Evolutionary conservation across 768 basidiomycete genomes (phyloP).

Genomic region (Phanerodontia chrysosporium): DNA sequence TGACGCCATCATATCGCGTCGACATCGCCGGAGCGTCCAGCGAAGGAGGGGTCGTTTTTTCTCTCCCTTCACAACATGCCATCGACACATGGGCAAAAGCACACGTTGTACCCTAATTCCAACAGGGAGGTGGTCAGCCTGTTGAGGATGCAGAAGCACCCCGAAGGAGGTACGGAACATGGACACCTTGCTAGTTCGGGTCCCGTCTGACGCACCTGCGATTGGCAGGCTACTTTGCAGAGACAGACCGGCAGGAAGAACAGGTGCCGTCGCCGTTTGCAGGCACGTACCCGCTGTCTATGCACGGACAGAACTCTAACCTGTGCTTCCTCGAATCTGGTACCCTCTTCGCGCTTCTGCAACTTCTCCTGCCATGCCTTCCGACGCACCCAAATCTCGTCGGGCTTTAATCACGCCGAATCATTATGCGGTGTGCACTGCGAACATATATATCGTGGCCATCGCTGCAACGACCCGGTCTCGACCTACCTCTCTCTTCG

Average conservation of each 20-base stretch:
- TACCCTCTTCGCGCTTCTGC: too few species aligned
- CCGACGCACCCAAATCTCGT: not conserved
- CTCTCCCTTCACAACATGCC: not conserved
- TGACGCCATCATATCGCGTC: too few species aligned
- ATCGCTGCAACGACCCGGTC: too few species aligned
- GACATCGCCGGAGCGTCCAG: not conserved
- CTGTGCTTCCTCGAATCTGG: too few species aligned
- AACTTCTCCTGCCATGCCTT: not conserved
- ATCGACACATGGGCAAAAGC: not conserved
- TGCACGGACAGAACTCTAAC: too few species aligned
- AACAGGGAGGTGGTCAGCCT: slow-evolving; percentile 25
- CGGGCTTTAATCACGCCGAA: not conserved
- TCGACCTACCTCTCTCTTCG: too few species aligned
- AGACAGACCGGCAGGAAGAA: slow-evolving; percentile 31
- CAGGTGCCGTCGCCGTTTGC: slow-evolving; percentile 31
- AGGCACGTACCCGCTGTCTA: slow-evolving; percentile 17
- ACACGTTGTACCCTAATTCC: slow-evolving; percentile 22
- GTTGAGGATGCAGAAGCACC: slow-evolving; percentile 25
- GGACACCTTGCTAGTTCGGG: too few species aligned
- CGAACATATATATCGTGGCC: too few species aligned
- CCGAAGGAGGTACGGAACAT: slow-evolving; percentile 30
- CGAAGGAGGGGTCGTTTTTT: not conserved
- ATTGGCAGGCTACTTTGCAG: slow-evolving; percentile 29
- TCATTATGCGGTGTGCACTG: not conserved
- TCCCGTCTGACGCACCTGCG: not conserved